These are phyloP conservation scores for Fusarium oxysporum DNA, from an alignment of 2,329 filamentous ascomycete genomes.

Conservation along the genomic window DNA sequence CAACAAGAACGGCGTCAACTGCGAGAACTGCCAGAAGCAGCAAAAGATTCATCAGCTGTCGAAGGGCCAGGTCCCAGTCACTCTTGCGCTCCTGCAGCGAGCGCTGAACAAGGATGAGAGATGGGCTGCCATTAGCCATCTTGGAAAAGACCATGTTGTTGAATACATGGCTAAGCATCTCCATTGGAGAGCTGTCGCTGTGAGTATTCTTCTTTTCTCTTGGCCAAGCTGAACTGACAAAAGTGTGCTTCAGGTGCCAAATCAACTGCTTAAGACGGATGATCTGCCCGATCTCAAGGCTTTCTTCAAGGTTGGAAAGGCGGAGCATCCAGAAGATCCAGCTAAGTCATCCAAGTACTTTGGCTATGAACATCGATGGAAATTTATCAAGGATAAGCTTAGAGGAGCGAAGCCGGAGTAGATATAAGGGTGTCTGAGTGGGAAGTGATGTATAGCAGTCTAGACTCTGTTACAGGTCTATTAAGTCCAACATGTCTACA, in stretches of 20 bases:
- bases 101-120: background rate
- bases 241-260: background rate
- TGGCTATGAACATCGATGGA: background rate
- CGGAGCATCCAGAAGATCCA: background rate
- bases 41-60: background rate
- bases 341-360: background rate
- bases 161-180: background rate
- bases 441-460: background rate
- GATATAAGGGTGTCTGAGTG: rapidly evolving
- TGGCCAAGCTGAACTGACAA: rapidly evolving
- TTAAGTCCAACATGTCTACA: too few relatives aligned
- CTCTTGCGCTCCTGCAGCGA: background rate
- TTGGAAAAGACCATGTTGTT: background rate
- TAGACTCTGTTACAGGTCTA: too few relatives aligned
- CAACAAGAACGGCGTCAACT: background rate
- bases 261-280: background rate
- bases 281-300: background rate
- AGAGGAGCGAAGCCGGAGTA: background rate
- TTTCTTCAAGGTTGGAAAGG: background rate
- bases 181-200: background rate
- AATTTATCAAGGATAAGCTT: background rate
- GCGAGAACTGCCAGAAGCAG: constrained; percentile 7
- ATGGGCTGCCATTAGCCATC: background rate
- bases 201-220: rapidly evolving
- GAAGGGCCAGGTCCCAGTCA: background rate